Evolutionary conservation across 2,329 filamentous ascomycete genomes (phyloP), one percentile per base, ranked within the genome.

Genomic region (Pseudogymnoascus sp.): DNA sequence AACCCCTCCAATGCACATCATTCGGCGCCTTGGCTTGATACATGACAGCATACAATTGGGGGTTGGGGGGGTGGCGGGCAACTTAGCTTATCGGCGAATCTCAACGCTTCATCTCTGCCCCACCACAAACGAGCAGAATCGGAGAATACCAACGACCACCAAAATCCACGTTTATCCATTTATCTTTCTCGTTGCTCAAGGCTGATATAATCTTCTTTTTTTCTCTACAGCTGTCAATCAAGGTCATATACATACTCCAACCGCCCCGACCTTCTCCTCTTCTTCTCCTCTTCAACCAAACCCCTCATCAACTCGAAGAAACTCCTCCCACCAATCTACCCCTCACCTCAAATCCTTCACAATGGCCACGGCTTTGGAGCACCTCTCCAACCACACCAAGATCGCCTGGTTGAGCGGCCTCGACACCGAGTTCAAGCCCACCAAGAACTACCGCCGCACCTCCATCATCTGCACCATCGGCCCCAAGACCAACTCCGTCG

Each of bases 391-490:
- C 75, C 88, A 90, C 77, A 84, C 84, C 75, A 84, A 83, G 77
- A 85, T 88, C 70, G 81, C 83, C 74, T 88, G 85, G 85, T 80
- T 88, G 67, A 80, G 84, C 67, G 78, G 79, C 68, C 90, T 99
- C 75, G 89, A 97, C 82, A 97, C 93, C 70, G 90, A 95, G 76
- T 92, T 89, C 81, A 83, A 85, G 72, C 93, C 93, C 64, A 85
- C 88, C 73, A 90, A 89, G 79, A 93, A 96, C 83, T 96, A 95
- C 80, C 92, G 95, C 75, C 89, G 95, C 72, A 96, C 93, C 68
- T 96, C 93, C 75, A 99, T 99, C 82, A 97, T 99, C 80, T 92
- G 93, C 83, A 98, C 95, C 73, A 98, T 99, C 77, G 95, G 95
- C 68, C 95, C 95, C 76, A 99, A 98, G 88, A 99, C 95, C 73